Evolutionary conservation across 441 rosid genomes (phyloP).

Genomic region (Macaranga tanarius): DNA sequence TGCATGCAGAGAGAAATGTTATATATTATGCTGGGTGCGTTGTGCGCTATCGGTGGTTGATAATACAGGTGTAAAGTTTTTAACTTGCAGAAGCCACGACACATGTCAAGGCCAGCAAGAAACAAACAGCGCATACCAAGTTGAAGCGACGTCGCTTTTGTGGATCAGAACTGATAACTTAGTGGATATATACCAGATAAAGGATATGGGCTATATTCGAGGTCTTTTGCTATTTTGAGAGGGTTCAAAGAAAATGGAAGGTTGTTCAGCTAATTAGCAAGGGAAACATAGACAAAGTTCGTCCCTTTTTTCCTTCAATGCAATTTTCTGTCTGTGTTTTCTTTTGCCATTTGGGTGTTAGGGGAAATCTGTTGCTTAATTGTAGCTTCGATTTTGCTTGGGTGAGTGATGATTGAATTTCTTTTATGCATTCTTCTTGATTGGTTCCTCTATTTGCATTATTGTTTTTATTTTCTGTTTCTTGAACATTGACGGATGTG

Average conservation of each 20-base stretch:
- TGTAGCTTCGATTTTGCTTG: neutral
- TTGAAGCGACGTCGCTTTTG: neutral
- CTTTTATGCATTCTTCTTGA: neutral
- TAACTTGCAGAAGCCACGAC: neutral
- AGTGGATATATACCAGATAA: neutral
- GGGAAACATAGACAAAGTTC: neutral
- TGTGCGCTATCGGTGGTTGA: neutral
- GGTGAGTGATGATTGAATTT: neutral
- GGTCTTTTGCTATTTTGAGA: neutral
- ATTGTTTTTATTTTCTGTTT: neutral
- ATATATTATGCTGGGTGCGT: neutral
- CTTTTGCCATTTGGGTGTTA: neutral
- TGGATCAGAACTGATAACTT: no score
- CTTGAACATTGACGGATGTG: neutral
- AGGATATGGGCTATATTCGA: neutral
- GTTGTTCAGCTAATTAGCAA: neutral
- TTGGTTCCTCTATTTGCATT: neutral
- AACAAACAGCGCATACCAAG: neutral
- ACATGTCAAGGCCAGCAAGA: neutral
- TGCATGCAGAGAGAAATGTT: neutral
- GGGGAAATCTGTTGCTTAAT: neutral
- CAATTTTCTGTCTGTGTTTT: neutral
- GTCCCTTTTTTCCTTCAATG: neutral
- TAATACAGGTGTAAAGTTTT: constrained; percentile 1
- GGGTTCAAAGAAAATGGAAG: neutral